These are phyloP conservation scores for Xylaria sp. DNA, from an alignment of 2,329 filamentous ascomycete genomes.

Conservation along the genomic window DNA sequence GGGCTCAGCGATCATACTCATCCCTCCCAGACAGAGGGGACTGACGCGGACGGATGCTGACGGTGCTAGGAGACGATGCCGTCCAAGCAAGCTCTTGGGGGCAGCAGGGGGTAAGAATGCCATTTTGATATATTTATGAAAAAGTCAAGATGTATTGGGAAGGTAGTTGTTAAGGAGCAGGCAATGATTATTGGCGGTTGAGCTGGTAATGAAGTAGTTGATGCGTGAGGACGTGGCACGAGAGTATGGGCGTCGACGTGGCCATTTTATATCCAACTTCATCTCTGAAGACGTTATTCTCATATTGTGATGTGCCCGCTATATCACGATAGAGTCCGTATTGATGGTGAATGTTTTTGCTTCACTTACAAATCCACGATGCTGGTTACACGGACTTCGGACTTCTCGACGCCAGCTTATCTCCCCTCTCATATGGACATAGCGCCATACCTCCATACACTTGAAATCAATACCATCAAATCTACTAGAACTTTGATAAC, in stretches of 20 bases:
- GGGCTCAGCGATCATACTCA: neutral
- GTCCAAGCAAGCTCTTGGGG: slow-evolving; percentile 7
- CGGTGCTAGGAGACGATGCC: slow-evolving; percentile 4
- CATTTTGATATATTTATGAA: neutral
- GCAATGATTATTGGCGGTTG: neutral
- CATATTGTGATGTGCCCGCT: neutral
- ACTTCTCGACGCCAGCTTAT: slow-evolving; percentile 4
- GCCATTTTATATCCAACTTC: neutral
- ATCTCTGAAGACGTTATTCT: neutral
- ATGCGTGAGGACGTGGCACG: neutral
- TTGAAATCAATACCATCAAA: no score
- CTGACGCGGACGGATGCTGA: slow-evolving; percentile 5
- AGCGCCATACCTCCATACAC: neutral
- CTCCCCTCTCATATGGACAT: slow-evolving; percentile 1
- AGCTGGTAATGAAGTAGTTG: neutral
- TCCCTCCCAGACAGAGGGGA: slow-evolving; percentile 7
- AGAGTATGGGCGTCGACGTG: neutral
- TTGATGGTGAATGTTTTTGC: neutral
- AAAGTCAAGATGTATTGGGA: neutral
- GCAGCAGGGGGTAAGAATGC: neutral
- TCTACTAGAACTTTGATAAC: no score
- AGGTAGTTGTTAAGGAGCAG: neutral
- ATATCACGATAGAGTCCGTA: neutral
- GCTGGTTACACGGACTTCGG: slow-evolving; percentile 1
- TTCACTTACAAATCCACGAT: neutral